Percentiles rank a stretch among this genome's conserved stretches.
Evolutionary conservation across 2,329 filamentous ascomycete species (phyloP).

Genomic region (Kalmusia sp.): DNA sequence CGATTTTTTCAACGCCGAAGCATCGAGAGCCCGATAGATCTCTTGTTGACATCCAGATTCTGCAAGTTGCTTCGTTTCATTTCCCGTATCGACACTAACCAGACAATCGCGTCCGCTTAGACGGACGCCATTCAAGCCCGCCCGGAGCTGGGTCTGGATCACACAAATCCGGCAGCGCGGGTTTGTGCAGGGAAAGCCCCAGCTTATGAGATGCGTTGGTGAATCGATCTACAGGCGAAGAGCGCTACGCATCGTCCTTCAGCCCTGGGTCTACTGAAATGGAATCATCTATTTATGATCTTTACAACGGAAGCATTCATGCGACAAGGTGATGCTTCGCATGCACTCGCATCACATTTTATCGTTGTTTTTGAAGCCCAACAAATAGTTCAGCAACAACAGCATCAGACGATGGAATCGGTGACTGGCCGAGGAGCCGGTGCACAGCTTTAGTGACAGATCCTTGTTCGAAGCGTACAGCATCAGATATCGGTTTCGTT

Average conservation of each 20-base stretch:
- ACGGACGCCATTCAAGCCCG: conserved; percentile 41
- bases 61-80: conserved; percentile 25
- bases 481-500: neutral
- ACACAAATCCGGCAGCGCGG: conserved; percentile 35
- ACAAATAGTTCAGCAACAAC: too few relatives aligned
- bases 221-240: neutral
- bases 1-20: conserved; percentile 26
- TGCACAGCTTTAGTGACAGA: neutral
- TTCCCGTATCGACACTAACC: conserved; percentile 32
- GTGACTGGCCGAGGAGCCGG: too few relatives aligned
- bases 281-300: neutral
- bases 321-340: neutral
- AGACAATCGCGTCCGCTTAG: conserved; percentile 39
- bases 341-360: too few relatives aligned
- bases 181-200: conserved; percentile 34
- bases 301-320: neutral
- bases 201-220: conserved; percentile 16
- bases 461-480: neutral
- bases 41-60: conserved; percentile 1
- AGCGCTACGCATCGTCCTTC: neutral
- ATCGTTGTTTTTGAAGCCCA: too few relatives aligned
- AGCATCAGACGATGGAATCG: too few relatives aligned
- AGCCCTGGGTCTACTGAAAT: neutral
- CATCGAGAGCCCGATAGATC: conserved; percentile 13
- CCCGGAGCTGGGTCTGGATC: conserved; percentile 36